These are phyloP conservation scores for Straminergon stramineum DNA, from an alignment of 225 moss, liverwort and hornwort species.

Conservation along the genomic window DNA sequence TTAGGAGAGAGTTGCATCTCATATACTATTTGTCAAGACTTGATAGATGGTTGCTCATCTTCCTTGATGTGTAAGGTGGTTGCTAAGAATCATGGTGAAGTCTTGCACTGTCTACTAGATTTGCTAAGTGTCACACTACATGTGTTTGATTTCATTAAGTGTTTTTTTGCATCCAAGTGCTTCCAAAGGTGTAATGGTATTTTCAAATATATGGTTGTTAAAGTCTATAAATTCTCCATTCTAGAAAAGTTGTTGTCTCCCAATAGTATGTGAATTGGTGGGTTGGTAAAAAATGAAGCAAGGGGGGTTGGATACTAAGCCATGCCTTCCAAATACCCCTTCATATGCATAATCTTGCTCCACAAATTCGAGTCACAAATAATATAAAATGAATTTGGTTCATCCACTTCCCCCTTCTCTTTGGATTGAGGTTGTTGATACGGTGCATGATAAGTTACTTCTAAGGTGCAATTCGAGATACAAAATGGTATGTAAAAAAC, in stretches of 20 bases:
- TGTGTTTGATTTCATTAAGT: neutral
- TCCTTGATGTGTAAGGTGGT: neutral
- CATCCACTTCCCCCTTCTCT: fast-evolving
- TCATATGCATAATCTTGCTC: neutral
- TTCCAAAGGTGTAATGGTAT: neutral
- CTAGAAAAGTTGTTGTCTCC: neutral
- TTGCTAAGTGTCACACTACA: fast-evolving
- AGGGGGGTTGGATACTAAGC: fast-evolving
- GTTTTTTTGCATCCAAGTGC: neutral
- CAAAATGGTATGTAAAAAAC: fast-evolving
- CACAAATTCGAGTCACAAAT: fast-evolving
- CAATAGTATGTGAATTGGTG: neutral
- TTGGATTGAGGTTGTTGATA: neutral
- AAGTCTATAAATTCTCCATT: neutral
- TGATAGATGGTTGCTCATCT: neutral
- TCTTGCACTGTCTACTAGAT: neutral
- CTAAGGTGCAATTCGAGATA: neutral
- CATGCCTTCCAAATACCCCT: neutral
- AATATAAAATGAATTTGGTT: neutral
- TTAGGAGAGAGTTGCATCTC: fast-evolving
- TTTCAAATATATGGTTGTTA: too few species aligned
- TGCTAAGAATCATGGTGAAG: neutral
- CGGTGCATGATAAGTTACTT: neutral
- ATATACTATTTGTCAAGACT: neutral
- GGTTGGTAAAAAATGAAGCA: neutral